Percentiles rank a stretch among this genome's conserved stretches.
Conservation (phyloP, 768 basidiomycete genomes). For the Rhodotorula kratochvilovae region DNA sequence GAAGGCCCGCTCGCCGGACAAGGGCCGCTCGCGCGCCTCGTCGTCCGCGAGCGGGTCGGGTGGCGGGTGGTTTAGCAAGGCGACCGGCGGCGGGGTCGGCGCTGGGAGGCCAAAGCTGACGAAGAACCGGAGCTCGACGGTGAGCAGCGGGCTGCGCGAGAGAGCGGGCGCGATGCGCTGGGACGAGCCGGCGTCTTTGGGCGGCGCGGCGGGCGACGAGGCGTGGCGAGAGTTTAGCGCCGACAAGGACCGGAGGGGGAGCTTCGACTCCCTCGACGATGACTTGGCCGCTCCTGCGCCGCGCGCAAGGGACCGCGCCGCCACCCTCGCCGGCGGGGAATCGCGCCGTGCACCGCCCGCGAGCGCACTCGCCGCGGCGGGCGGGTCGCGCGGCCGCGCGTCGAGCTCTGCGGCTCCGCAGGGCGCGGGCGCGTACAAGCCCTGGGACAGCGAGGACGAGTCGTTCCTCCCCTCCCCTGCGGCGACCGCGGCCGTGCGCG, state of each 20-base stretch:
- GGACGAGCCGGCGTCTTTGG: neutral
- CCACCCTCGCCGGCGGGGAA: neutral
- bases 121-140: slow-evolving; percentile 7
- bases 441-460: slow-evolving; percentile 36
- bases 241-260: neutral
- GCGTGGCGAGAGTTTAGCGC: neutral
- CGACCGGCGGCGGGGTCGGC: neutral
- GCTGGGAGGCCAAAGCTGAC: slow-evolving; percentile 10
- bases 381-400: neutral
- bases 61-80: neutral
- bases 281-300: neutral
- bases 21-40: neutral
- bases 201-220: neutral
- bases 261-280: slow-evolving; percentile 18
- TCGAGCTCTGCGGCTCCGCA: neutral
- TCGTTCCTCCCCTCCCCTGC: neutral
- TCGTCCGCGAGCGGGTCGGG: neutral
- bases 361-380: neutral
- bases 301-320: slow-evolving; percentile 1
- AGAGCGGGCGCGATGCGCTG: slow-evolving; percentile 19
- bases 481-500: neutral
- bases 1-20: slow-evolving; percentile 1
- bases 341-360: neutral
- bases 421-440: slow-evolving; percentile 11
- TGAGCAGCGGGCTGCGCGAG: slow-evolving; percentile 12